Percentiles rank a stretch among this genome's conserved stretches.
These are phyloP conservation scores for Ilex aquifolium DNA, from an alignment of 257 asterid genomes.

Conservation along the genomic window DNA sequence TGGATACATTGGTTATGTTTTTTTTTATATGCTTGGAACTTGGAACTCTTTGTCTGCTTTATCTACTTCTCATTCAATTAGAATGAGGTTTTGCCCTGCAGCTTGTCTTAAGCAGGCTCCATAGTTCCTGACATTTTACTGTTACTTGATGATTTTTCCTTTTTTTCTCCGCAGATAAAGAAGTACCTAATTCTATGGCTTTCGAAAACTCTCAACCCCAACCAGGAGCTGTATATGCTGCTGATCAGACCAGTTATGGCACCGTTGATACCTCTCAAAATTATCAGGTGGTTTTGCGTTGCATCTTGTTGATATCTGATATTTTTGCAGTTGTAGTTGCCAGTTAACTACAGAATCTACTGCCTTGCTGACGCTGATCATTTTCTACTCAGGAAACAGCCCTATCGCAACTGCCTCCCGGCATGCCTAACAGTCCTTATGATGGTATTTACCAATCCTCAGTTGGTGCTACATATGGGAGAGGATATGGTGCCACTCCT, in stretches of 20 bases:
- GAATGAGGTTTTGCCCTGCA: too few species aligned
- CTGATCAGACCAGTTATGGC: conserved; percentile 48
- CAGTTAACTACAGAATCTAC: not conserved
- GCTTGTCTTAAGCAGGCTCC: too few species aligned
- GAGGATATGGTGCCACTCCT: conserved; percentile 42
- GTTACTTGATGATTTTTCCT: not conserved
- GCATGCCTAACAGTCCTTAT: conserved; percentile 50
- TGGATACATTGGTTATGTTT: too few species aligned
- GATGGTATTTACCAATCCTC: conserved; percentile 59
- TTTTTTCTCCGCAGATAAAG: conserved; percentile 44
- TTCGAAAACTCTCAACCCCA: conserved; percentile 39
- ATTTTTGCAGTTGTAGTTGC: too few species aligned
- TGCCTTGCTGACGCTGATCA: not conserved
- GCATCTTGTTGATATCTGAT: conserved; percentile 3
- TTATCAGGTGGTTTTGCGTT: conserved; percentile 43
- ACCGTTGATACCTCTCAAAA: conserved; percentile 45
- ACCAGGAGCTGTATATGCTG: conserved; percentile 38
- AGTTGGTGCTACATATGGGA: conserved; percentile 30
- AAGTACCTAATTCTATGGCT: conserved; percentile 31
- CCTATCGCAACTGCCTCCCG: conserved; percentile 37
- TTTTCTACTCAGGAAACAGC: conserved; percentile 43
- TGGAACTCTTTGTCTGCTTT: too few species aligned
- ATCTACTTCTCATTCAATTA: too few species aligned
- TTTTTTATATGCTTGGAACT: too few species aligned
- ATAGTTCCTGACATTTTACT: too few species aligned